Percentiles rank a stretch among this genome's conserved stretches.
Conservation (phyloP, 1,284 basidiomycete species). For the Marasmius fiardii region DNA sequence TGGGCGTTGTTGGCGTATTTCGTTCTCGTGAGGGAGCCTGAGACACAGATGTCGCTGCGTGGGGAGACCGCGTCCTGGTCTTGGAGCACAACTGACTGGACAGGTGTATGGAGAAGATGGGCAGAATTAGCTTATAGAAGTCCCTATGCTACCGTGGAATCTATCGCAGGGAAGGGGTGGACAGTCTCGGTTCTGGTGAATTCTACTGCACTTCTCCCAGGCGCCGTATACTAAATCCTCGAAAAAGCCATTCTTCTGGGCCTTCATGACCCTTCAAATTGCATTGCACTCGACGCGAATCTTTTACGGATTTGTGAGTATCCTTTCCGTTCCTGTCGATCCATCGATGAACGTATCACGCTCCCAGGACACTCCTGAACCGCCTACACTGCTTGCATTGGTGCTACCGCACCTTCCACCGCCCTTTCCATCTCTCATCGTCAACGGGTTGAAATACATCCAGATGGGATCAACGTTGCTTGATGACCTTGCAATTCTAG, state of each 20-base stretch:
- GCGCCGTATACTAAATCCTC: slow-evolving; percentile 8
- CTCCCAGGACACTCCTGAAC: slow-evolving; percentile 52
- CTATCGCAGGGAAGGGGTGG: slow-evolving; percentile 25
- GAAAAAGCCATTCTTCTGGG: slow-evolving; percentile 73
- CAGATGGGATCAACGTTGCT: slow-evolving; percentile 62
- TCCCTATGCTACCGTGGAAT: slow-evolving; percentile 17
- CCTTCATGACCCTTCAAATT: slow-evolving; percentile 67
- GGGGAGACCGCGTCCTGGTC: slow-evolving; percentile 10
- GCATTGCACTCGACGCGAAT: slow-evolving; percentile 67
- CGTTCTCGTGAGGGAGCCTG: slow-evolving; percentile 61
- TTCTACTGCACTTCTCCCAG: slow-evolving; percentile 9
- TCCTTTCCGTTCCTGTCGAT: not conserved
- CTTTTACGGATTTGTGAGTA: slow-evolving; percentile 62
- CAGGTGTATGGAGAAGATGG: slow-evolving; percentile 53
- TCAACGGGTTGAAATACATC: slow-evolving; percentile 60
- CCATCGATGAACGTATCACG: slow-evolving; percentile 1
- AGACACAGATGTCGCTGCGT: slow-evolving; percentile 24
- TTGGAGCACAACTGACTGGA: slow-evolving; percentile 10
- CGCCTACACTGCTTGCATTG: slow-evolving; percentile 55
- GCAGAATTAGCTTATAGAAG: slow-evolving; percentile 39
- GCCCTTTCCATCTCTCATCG: slow-evolving; percentile 56
- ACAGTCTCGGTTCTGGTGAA: slow-evolving; percentile 56
- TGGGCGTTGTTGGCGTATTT: slow-evolving; percentile 68
- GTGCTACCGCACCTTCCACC: slow-evolving; percentile 64
- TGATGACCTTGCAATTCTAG: slow-evolving; percentile 62